Conservation (phyloP, 495 filamentous ascomycete genomes). For the Penicillium pancosmium region DNA sequence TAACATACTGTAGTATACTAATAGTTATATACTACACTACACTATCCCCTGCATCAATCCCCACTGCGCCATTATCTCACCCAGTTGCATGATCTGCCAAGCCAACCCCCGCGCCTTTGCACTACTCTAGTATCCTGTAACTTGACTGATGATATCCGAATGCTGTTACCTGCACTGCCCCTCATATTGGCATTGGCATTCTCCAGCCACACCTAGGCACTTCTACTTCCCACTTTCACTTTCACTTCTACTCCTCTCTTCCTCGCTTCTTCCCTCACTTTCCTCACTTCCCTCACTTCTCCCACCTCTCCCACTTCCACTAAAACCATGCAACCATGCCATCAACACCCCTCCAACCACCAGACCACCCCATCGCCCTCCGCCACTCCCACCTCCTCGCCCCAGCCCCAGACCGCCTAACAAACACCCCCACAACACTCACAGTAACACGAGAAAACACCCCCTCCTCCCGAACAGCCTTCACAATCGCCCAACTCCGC, state of each 20-base stretch:
- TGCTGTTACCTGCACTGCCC: too few species aligned
- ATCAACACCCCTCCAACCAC: constrained; percentile 18
- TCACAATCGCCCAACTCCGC: constrained; percentile 23
- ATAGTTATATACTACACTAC: neutral
- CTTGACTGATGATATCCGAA: too few species aligned
- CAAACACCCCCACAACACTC: constrained; percentile 31
- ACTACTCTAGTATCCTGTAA: too few species aligned
- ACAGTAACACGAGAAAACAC: constrained; percentile 22
- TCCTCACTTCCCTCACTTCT: neutral
- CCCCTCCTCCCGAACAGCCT: constrained; percentile 13
- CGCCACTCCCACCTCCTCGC: constrained; percentile 29
- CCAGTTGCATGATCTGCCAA: too few species aligned
- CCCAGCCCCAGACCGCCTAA: constrained; percentile 28
- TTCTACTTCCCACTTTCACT: neutral
- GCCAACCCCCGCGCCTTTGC: too few species aligned
- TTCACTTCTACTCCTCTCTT: neutral
- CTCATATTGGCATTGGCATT: neutral
- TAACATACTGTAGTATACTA: neutral
- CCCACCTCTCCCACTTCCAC: neutral
- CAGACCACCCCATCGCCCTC: constrained; percentile 29
- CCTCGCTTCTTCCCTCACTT: neutral
- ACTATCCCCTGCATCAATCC: neutral
- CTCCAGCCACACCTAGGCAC: neutral
- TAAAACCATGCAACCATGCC: constrained; percentile 18
- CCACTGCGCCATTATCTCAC: too few species aligned